These are phyloP conservation scores for Truncatella angustata DNA, from an alignment of 2,329 filamentous ascomycete genomes.

Conservation along the genomic window DNA sequence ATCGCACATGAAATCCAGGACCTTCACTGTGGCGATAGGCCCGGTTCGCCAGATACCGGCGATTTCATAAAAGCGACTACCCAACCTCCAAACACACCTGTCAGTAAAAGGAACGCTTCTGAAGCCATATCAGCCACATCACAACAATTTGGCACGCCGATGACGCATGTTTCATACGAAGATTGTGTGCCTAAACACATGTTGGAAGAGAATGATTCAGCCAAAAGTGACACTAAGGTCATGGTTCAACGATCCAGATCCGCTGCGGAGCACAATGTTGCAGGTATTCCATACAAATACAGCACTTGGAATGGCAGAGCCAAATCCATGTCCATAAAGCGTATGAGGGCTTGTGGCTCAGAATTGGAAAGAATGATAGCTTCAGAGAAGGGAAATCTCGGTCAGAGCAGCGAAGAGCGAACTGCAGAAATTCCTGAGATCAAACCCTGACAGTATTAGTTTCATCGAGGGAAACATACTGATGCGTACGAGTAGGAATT, in stretches of 20 bases:
- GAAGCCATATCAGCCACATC: constrained; percentile 14
- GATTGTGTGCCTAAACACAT: constrained; percentile 26
- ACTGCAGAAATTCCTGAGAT: too few species aligned
- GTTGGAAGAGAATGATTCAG: constrained; percentile 20
- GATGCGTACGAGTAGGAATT: too few species aligned
- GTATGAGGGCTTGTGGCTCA: constrained; percentile 15
- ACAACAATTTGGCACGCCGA: constrained; percentile 13
- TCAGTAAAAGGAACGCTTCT: constrained; percentile 7
- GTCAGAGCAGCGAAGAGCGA: background rate
- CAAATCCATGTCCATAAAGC: constrained; percentile 11
- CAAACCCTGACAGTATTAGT: too few species aligned
- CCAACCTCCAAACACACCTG: constrained; percentile 12
- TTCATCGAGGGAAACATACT: too few species aligned
- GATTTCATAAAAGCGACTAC: background rate
- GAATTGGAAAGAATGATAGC: constrained; percentile 18
- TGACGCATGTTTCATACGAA: constrained; percentile 21
- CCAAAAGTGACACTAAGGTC: constrained; percentile 7
- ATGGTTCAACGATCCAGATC: constrained; percentile 10
- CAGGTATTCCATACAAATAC: constrained; percentile 12
- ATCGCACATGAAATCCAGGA: constrained; percentile 26
- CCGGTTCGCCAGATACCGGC: background rate
- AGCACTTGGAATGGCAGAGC: constrained; percentile 19
- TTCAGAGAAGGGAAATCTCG: constrained; percentile 8
- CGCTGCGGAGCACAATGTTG: background rate
- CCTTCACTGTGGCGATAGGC: constrained; percentile 16